Base-by-base conservation (phyloP, 2,329 filamentous ascomycete genomes). In the Verruconis gallopava region DNA sequence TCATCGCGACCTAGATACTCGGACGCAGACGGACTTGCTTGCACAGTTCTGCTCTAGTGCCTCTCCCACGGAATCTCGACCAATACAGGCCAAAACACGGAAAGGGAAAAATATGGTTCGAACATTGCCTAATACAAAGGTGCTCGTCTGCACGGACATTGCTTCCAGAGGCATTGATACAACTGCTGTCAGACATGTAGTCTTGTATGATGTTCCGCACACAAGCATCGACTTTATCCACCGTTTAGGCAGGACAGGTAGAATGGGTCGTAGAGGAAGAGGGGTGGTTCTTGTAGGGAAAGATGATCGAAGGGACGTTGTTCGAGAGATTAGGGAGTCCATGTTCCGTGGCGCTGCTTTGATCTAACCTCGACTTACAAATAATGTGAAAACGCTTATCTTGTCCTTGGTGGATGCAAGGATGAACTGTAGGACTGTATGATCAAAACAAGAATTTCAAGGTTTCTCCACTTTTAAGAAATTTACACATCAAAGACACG, bases 151-250 rank as follows among this genome's bases (percentile, higher is more conserved):
- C 11, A 98, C 91, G 0, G 91, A 98, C 60, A 65, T 98, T 44
- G 85, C 85, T 3, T 94, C 86, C 4, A 69, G 91, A 50, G 91
- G 91, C 48, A 94, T 98, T 52, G 91, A 98, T 60, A 98, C 91
- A 0, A 64, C 95, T 21, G 81, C 85, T 14, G 89, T 96, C 14
- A 75, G 84, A 44, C 85, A 93, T 50, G 91, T 98, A 40, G 80
- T 98, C 42, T 65, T 98, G 19, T 96, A 94, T 60, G 86, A 98
- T 57, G 89, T 98, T n/a, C 91, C 91, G 3, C 89, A 96, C 57
- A 93, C 85, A 0, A 93, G 86, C 0, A 93, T 98, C 46, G 93
- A 98, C 61, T 98, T 98, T 54, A 95, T 98, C 54, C 93, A 98
- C 61, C 81, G 93, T 13, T 75, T 96, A 3, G 91, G 91, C 13